Evolutionary conservation across 2,329 filamentous ascomycete species (phyloP).

Genomic region (Talaromyces albobiverticillius): DNA sequence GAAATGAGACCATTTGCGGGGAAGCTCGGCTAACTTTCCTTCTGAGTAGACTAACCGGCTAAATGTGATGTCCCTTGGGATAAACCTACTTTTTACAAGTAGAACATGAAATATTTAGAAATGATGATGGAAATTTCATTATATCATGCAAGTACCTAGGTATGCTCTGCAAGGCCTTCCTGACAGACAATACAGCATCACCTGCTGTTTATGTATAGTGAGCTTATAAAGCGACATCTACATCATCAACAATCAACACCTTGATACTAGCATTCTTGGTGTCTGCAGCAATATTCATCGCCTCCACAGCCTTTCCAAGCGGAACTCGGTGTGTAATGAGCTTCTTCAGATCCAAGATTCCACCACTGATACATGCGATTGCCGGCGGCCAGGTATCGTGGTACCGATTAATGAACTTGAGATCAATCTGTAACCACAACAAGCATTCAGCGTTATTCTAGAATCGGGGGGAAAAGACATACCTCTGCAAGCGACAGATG

Average conservation of each 20-base stretch:
- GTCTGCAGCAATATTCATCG: slow-evolving; percentile 54
- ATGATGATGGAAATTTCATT: too few species aligned
- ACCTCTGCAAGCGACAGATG: slow-evolving; percentile 60
- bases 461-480: neutral
- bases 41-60: too few species aligned
- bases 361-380: slow-evolving; percentile 59
- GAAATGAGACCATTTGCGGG: too few species aligned
- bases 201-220: too few species aligned
- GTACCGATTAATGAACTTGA: slow-evolving; percentile 70
- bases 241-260: slow-evolving; percentile 57
- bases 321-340: slow-evolving; percentile 63
- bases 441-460: neutral
- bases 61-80: too few species aligned
- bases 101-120: too few species aligned
- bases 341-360: slow-evolving; percentile 59
- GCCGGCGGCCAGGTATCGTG: slow-evolving; percentile 67
- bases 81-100: too few species aligned
- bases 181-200: too few species aligned
- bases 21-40: too few species aligned
- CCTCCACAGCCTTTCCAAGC: slow-evolving; percentile 60
- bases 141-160: too few species aligned
- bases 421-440: slow-evolving; percentile 52
- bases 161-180: too few species aligned
- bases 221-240: too few species aligned
- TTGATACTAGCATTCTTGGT: slow-evolving; percentile 56